phyloP scores from a whole-genome alignment of 2,329 filamentous ascomycete species.

The Elsinoe australis region DNA sequence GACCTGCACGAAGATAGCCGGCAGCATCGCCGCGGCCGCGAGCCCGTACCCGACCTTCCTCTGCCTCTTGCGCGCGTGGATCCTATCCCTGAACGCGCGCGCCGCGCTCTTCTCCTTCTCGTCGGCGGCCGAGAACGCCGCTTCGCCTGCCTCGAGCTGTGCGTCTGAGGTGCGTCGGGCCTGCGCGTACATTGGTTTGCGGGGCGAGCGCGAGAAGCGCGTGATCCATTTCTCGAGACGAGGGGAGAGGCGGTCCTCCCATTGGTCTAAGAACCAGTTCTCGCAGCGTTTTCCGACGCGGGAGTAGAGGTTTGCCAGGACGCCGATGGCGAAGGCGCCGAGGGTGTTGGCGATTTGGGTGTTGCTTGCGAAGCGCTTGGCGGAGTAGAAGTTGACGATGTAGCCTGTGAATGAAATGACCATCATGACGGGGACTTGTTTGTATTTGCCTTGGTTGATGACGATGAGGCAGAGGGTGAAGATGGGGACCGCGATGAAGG shows the following conservation, averaged over 20 bases:
- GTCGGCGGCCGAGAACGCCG: constrained; percentile 6
- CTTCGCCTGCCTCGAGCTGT: constrained; percentile 27
- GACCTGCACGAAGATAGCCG: constrained; percentile 70
- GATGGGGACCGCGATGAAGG: constrained; percentile 64
- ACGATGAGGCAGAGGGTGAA: constrained; percentile 69
- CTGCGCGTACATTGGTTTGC: constrained; percentile 23
- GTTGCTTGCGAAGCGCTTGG: constrained; percentile 58
- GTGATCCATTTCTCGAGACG: constrained; percentile 23
- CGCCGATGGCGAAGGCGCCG: constrained; percentile 66
- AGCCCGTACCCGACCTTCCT: constrained; percentile 61
- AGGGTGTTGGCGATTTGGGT: constrained; percentile 70
- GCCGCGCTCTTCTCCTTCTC: constrained; percentile 22
- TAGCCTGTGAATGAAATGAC: constrained; percentile 67
- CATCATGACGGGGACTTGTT: constrained; percentile 68
- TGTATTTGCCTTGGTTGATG: constrained; percentile 76
- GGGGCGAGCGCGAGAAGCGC: constrained; percentile 27
- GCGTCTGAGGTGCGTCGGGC: constrained; percentile 19
- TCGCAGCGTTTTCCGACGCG: constrained; percentile 54
- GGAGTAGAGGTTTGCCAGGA: constrained; percentile 72
- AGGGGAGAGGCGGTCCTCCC: constrained; percentile 44
- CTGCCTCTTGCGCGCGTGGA: not conserved
- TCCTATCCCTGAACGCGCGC: not conserved
- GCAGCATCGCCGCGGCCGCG: constrained; percentile 76
- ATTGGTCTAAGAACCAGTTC: constrained; percentile 49
- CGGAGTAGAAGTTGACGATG: constrained; percentile 65